A percentile compares a stretch with the other conserved stretches of the same genome.
Evolutionary conservation across 2,329 filamentous ascomycete species (phyloP).

Genomic region (Ophiostoma ulmi): DNA sequence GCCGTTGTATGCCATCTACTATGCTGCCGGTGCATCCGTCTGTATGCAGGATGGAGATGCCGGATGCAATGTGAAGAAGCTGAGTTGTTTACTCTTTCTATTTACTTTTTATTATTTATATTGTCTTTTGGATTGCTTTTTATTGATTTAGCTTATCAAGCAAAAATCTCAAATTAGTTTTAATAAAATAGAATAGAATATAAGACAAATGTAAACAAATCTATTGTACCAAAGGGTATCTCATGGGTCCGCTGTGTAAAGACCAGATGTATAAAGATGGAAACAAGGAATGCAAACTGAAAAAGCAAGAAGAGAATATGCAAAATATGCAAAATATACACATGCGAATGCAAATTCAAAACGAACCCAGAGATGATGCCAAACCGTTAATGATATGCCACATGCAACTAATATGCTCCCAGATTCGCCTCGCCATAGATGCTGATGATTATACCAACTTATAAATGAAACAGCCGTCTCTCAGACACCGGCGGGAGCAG

Average conservation of each 20-base stretch:
- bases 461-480: too few relatives aligned
- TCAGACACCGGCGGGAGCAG: not conserved
- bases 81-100: not conserved
- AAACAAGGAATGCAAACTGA: too few relatives aligned
- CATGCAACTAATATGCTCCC: not conserved
- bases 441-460: too few relatives aligned
- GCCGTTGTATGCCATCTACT: not conserved
- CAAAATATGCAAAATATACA: not conserved
- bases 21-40: not conserved
- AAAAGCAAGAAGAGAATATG: not conserved
- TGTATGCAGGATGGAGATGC: not conserved
- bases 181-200: not conserved
- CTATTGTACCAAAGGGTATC: not conserved
- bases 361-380: slow-evolving; percentile 2
- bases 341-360: not conserved
- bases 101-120: too few relatives aligned
- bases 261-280: not conserved
- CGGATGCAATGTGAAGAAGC: not conserved
- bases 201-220: not conserved
- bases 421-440: not conserved
- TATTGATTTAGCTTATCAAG: not conserved
- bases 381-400: not conserved
- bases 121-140: not conserved
- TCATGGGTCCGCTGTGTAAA: not conserved
- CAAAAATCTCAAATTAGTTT: not conserved